phyloP scores from a whole-genome alignment of 2,329 filamentous ascomycete genomes.

The Pseudogymnoascus pannorum region DNA sequence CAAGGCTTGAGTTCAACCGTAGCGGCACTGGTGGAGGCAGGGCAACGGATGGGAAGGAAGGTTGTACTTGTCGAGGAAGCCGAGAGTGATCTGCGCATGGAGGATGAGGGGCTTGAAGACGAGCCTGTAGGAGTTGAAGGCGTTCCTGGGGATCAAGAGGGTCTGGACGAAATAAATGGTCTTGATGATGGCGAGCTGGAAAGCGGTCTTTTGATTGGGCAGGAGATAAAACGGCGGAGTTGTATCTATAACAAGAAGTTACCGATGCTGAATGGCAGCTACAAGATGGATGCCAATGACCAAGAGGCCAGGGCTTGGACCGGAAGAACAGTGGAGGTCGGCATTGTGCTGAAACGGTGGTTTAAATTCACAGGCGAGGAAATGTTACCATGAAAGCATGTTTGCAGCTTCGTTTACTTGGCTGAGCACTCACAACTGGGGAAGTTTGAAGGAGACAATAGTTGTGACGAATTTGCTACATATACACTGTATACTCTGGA shows the following conservation, averaged over 20 bases:
- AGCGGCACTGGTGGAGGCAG: slow-evolving; percentile 56
- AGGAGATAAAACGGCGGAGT: slow-evolving; percentile 33
- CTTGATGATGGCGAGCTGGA: slow-evolving; percentile 26
- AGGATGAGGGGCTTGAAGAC: slow-evolving; percentile 24
- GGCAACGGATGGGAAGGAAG: slow-evolving; percentile 37
- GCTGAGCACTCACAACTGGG: neutral
- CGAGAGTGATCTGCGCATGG: slow-evolving; percentile 13
- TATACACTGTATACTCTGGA: neutral
- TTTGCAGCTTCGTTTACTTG: too few species aligned
- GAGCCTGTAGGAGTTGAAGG: slow-evolving; percentile 35
- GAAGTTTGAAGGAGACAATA: neutral
- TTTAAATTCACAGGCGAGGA: slow-evolving; percentile 41
- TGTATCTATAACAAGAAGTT: slow-evolving; percentile 36
- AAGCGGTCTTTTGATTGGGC: slow-evolving; percentile 22
- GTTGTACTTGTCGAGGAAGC: slow-evolving; percentile 41
- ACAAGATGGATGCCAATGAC: slow-evolving; percentile 35
- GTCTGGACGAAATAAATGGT: slow-evolving; percentile 16
- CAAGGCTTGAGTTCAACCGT: slow-evolving; percentile 61
- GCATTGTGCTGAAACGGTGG: slow-evolving; percentile 56
- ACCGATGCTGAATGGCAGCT: slow-evolving; percentile 54
- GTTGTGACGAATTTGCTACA: neutral
- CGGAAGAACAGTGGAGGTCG: slow-evolving; percentile 51
- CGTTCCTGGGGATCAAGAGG: slow-evolving; percentile 21
- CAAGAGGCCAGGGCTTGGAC: slow-evolving; percentile 47
- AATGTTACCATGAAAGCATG: neutral